Conservation (phyloP, 306 rosid genomes). For the Oxytropis ochrocephala region DNA sequence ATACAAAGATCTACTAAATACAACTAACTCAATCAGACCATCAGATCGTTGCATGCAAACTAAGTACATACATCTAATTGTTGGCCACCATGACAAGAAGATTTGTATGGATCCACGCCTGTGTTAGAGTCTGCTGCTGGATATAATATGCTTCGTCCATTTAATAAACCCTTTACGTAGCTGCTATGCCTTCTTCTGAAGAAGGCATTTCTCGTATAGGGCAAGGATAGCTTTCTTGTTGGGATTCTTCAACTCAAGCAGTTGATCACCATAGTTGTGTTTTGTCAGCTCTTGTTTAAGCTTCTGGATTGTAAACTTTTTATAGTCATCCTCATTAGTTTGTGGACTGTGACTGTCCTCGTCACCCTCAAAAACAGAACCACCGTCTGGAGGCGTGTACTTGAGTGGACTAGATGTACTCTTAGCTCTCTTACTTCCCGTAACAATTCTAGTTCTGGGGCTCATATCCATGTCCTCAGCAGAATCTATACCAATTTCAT, state of each 20-base stretch:
- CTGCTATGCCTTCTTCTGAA: conserved; percentile 54
- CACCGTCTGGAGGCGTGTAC: conserved; percentile 58
- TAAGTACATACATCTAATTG: not conserved
- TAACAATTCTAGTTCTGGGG: conserved; percentile 37
- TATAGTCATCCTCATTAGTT: conserved; percentile 55
- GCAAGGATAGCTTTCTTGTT: conserved; percentile 66
- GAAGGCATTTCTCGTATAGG: conserved; percentile 64
- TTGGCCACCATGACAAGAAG: not conserved
- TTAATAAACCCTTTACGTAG: conserved; percentile 15
- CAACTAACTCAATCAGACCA: not conserved
- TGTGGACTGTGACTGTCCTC: conserved; percentile 60
- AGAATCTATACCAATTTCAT: conserved; percentile 56
- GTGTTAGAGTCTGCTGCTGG: conserved; percentile 7
- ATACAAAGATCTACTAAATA: not conserved
- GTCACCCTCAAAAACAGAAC: conserved; percentile 53
- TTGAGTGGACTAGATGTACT: conserved; percentile 45
- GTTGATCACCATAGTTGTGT: conserved; percentile 67
- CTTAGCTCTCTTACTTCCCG: conserved; percentile 56
- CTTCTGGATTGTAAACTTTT: conserved; percentile 57
- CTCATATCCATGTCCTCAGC: conserved; percentile 58
- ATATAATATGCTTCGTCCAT: conserved; percentile 10
- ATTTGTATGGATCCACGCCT: not conserved
- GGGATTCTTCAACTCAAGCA: conserved; percentile 70
- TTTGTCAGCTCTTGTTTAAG: conserved; percentile 85
- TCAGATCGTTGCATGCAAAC: not conserved